Evolutionary conservation across 2,329 filamentous ascomycete species (phyloP), one percentile per base, ranked within the genome.

Genomic region (Aspergillus brasiliensis): DNA sequence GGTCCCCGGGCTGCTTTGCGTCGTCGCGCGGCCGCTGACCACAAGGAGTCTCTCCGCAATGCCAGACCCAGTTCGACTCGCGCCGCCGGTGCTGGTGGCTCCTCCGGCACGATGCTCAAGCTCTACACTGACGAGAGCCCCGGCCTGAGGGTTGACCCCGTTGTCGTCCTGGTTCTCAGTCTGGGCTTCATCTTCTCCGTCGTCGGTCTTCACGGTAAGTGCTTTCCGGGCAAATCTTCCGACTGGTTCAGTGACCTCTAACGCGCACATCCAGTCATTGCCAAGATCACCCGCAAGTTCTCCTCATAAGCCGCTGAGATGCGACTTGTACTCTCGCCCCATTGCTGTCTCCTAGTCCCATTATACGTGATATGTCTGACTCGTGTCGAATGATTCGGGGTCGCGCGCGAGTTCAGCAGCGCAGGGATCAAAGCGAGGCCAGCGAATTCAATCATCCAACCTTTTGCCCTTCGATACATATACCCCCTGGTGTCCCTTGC

Each of bases 131-230:
- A 99, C 76, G 95, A 99, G 83, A 96, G 91, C 67, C 95, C 95
- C 60, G 95, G 95, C 64, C 84, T 99, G 72, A 97, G 97, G 84
- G 95, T 99, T 67, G 95, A 99, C 78, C 95, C 95, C 21, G 95
- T 99, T 61, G 93, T 99, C 67, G 94, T 99, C 66, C 86, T 99
- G 74, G 95, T 97, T 69, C 85, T 99, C 70, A 96, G 92, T 73
- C 87, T 99, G 71, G 95, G 96, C 64, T 99, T 99, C 81, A 99
- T 99, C 80, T 97, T 99, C 83, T 95, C 91, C 74, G 95, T 99
- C 75, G 95, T 99, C 73, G 93, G 92, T 69, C 85, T 99, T 75
- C 95, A 99, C 82, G 92, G 95, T 98, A 88, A 71, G 91, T 84
- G 23, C n/a, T 7, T 17, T 4, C 10, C 23, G 38, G 3, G 3